phyloP scores from a whole-genome alignment of 2,329 filamentous ascomycete genomes.

The Pezicula radicicola region DNA sequence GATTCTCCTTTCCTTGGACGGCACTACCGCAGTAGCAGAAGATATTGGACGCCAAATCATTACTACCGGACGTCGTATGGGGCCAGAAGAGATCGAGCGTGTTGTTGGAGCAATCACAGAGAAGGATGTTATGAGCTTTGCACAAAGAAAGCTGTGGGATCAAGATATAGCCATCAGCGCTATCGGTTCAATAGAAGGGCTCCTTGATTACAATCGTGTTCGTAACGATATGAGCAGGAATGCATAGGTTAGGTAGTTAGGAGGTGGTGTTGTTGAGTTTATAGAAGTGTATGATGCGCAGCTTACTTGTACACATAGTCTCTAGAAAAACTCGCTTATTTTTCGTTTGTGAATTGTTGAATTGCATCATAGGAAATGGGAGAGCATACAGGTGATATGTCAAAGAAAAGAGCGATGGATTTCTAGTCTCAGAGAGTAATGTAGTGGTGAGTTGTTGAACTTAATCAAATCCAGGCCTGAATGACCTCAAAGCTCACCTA shows the following conservation, averaged over 20 bases:
- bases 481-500: too few species aligned
- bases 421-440: too few species aligned
- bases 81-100: conserved; percentile 90
- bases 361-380: too few species aligned
- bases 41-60: conserved; percentile 98
- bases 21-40: conserved; percentile 94
- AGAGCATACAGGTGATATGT: too few species aligned
- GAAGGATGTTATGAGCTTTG: conserved; percentile 97
- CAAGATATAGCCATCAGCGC: conserved; percentile 92
- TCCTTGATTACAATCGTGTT: conserved; percentile 74
- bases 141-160: conserved; percentile 94
- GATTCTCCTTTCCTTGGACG: conserved; percentile 93
- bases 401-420: too few species aligned
- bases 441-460: too few species aligned
- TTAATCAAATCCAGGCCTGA: too few species aligned
- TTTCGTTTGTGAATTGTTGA: neutral
- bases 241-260: conserved; percentile 27
- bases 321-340: conserved; percentile 7
- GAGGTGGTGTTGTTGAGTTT: conserved; percentile 11
- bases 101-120: conserved; percentile 85
- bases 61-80: conserved; percentile 90
- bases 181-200: conserved; percentile 87
- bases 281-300: conserved; percentile 30
- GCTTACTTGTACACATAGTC: conserved; percentile 29
- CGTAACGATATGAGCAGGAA: conserved; percentile 87